These are phyloP conservation scores for Galeopsis tetrahit DNA, from an alignment of 257 asterid species.

Conservation along the genomic window DNA sequence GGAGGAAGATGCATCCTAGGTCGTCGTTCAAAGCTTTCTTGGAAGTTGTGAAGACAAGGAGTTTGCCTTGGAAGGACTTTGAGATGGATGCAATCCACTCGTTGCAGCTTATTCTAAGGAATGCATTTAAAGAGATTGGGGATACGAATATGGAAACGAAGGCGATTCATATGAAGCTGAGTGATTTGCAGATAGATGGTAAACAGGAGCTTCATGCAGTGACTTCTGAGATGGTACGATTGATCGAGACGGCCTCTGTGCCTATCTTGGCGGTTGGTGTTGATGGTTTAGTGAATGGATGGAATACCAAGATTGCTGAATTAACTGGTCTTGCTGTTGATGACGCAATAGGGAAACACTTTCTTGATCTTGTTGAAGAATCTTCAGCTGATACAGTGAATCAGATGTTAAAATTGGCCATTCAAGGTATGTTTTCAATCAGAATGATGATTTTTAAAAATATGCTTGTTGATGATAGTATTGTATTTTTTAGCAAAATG, in stretches of 20 bases:
- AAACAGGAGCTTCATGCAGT: constrained; percentile 88
- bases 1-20: constrained; percentile 86
- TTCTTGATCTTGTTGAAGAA: constrained; percentile 83
- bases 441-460: no score
- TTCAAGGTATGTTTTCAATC: constrained; percentile 55
- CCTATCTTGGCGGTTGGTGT: constrained; percentile 89
- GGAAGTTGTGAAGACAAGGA: constrained; percentile 81
- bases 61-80: constrained; percentile 88
- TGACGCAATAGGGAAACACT: constrained; percentile 77
- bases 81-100: constrained; percentile 98
- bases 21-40: constrained; percentile 89
- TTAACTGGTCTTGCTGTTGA: constrained; percentile 81
- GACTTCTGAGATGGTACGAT: constrained; percentile 87
- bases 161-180: constrained; percentile 64
- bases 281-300: constrained; percentile 85
- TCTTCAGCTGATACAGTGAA: constrained; percentile 72
- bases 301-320: constrained; percentile 87
- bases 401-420: constrained; percentile 73
- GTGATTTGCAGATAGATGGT: constrained; percentile 78
- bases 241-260: constrained; percentile 92
- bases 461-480: neutral
- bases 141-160: constrained; percentile 42
- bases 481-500: neutral
- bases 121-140: constrained; percentile 62
- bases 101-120: constrained; percentile 86